Evolutionary conservation across 2,329 filamentous ascomycete genomes (phyloP).

Genomic region (Chrysoporthe puriensis): DNA sequence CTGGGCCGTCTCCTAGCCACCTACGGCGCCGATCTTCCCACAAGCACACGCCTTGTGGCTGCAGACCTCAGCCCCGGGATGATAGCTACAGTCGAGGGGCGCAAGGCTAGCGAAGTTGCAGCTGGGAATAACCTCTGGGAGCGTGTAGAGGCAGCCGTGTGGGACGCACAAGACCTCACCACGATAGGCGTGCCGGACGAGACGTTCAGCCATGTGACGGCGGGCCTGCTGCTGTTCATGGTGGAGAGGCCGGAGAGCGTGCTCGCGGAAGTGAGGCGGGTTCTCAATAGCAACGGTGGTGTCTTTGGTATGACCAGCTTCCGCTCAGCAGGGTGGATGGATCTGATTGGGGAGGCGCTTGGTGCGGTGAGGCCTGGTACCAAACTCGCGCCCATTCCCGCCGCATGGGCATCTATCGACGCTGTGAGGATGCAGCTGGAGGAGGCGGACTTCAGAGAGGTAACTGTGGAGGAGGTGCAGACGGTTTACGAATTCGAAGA

Average conservation of each 20-base stretch:
- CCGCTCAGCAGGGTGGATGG: background rate
- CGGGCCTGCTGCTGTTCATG: background rate
- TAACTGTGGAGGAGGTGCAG: background rate
- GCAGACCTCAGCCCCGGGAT: background rate
- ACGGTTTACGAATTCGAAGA: background rate
- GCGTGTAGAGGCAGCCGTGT: background rate
- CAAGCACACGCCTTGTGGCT: background rate
- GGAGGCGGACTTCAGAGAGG: background rate
- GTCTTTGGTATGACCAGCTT: conserved; percentile 3
- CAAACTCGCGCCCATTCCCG: background rate
- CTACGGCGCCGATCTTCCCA: background rate
- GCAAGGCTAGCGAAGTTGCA: background rate
- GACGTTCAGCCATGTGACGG: background rate
- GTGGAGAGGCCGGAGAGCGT: background rate
- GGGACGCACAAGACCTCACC: conserved; percentile 1
- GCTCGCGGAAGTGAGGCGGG: background rate
- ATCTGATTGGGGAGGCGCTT: background rate
- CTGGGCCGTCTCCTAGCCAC: background rate
- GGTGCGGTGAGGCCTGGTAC: background rate
- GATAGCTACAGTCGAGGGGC: background rate
- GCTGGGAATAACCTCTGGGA: background rate
- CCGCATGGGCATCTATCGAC: background rate
- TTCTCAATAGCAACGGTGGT: background rate
- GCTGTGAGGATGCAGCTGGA: background rate
- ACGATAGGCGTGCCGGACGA: background rate